Evolutionary conservation across 106 monocot genomes (phyloP).

Genomic region (Posidonia australis): DNA sequence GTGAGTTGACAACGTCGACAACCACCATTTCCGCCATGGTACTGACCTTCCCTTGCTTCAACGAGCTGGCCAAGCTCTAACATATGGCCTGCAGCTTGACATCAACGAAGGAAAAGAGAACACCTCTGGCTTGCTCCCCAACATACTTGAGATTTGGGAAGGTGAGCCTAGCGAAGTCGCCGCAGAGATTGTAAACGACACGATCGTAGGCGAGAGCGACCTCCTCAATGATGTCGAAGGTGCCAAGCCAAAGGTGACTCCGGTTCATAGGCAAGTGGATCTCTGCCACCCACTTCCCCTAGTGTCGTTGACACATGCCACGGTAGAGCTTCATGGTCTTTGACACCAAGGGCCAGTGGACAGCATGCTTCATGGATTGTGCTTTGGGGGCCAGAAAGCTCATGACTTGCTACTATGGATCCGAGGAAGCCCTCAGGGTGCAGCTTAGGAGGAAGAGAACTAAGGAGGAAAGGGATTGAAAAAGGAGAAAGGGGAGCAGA

Average conservation of each 20-base stretch:
- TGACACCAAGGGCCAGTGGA: not conserved
- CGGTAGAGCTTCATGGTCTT: constrained; percentile 47
- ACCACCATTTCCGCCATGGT: constrained; percentile 30
- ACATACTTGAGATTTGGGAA: constrained; percentile 38
- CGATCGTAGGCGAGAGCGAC: constrained; percentile 82
- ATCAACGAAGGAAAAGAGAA: constrained; percentile 48
- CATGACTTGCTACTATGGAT: too few relatives aligned
- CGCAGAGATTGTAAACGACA: constrained; percentile 71
- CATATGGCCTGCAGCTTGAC: constrained; percentile 46
- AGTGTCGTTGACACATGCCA: constrained; percentile 58
- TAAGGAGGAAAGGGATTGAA: too few relatives aligned
- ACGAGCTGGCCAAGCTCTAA: constrained; percentile 1
- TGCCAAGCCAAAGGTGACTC: constrained; percentile 59
- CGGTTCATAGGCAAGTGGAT: constrained; percentile 62
- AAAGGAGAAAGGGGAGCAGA: too few relatives aligned
- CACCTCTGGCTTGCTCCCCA: not conserved
- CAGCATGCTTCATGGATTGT: constrained; percentile 53
- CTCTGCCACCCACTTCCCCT: constrained; percentile 80
- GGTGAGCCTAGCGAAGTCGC: constrained; percentile 72
- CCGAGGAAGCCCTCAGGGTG: too few relatives aligned
- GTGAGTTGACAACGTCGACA: constrained; percentile 3
- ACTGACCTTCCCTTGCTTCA: not conserved
- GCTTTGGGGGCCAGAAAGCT: constrained; percentile 28
- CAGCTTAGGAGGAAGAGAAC: too few relatives aligned
- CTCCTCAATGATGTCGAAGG: constrained; percentile 77